A percentile compares a stretch with the other conserved stretches of the same genome.
Conservation (phyloP, 345 rosid genomes). For the Aquilaria yunnanensis region DNA sequence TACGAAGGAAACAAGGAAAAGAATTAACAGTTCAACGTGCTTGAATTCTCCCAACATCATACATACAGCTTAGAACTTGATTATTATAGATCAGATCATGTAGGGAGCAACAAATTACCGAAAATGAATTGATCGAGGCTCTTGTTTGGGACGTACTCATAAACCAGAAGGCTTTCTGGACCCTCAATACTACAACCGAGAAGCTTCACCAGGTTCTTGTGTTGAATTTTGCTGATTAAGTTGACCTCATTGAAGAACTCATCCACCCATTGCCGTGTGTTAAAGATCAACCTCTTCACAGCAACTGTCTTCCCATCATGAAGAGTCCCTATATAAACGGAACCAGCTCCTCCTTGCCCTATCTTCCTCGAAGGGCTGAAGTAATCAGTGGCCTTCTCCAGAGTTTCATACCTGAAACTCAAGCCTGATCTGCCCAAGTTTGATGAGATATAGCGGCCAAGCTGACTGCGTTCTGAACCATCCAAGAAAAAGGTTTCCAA, state of each 20-base stretch:
- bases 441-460: constrained; percentile 15
- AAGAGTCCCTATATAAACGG: constrained; percentile 40
- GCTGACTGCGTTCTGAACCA: constrained; percentile 18
- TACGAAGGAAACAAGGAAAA: background rate
- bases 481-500: background rate
- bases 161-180: constrained; percentile 55
- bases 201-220: constrained; percentile 50
- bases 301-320: constrained; percentile 36
- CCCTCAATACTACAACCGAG: constrained; percentile 61
- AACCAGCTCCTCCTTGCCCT: constrained; percentile 58
- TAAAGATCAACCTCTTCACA: constrained; percentile 42
- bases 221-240: constrained; percentile 41
- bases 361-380: constrained; percentile 31
- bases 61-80: background rate
- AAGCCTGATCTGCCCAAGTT: constrained; percentile 20
- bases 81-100: background rate
- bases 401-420: constrained; percentile 40
- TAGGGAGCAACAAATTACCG: constrained; percentile 24
- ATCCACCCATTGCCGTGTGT: constrained; percentile 55
- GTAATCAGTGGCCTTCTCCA: constrained; percentile 47
- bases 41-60: no score
- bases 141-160: constrained; percentile 42
- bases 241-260: constrained; percentile 54
- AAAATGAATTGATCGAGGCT: constrained; percentile 52
- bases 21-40: no score